Evolutionary conservation across 2,329 filamentous ascomycete species (phyloP).

Genomic region (Sporothrix humicola): DNA sequence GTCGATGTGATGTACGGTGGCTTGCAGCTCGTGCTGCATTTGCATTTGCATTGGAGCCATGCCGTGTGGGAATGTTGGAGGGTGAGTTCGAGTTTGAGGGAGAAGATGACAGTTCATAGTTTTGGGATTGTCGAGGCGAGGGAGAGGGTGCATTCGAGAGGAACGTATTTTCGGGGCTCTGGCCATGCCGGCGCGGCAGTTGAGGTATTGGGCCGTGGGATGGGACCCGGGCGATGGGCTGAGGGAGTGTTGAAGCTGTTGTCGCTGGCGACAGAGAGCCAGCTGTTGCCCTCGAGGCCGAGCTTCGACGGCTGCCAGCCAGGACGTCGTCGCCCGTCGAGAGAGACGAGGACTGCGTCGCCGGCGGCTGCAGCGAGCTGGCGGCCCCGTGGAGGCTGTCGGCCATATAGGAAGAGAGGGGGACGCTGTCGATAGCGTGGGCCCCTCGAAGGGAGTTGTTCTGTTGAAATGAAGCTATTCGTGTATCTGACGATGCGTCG

Average conservation of each 20-base stretch:
- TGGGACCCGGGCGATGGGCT: background rate
- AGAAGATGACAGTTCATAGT: conserved; percentile 1
- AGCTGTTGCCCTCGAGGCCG: conserved; percentile 25
- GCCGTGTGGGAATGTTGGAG: background rate
- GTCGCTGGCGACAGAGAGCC: background rate
- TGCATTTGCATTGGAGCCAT: background rate
- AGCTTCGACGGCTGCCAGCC: conserved; percentile 7
- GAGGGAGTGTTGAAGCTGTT: background rate
- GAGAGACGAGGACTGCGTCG: background rate
- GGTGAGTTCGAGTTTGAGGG: conserved; percentile 6
- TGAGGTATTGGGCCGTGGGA: background rate
- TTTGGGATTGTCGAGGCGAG: conserved; percentile 7
- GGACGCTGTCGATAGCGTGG: background rate
- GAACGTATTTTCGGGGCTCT: background rate
- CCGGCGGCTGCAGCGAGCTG: conserved; percentile 18
- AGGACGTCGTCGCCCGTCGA: background rate
- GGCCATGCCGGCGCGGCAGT: background rate
- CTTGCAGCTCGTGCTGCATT: background rate
- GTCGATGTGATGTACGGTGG: conserved; percentile 30
- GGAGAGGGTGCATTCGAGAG: conserved; percentile 9
- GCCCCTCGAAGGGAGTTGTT: background rate
- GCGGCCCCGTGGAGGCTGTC: conserved; percentile 31
- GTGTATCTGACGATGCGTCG: background rate
- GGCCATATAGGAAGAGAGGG: conserved; percentile 16
- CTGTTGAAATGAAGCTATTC: background rate